Conservation (phyloP, 352 stramenopile genomes). For the Phytopythium sindhum region DNA sequence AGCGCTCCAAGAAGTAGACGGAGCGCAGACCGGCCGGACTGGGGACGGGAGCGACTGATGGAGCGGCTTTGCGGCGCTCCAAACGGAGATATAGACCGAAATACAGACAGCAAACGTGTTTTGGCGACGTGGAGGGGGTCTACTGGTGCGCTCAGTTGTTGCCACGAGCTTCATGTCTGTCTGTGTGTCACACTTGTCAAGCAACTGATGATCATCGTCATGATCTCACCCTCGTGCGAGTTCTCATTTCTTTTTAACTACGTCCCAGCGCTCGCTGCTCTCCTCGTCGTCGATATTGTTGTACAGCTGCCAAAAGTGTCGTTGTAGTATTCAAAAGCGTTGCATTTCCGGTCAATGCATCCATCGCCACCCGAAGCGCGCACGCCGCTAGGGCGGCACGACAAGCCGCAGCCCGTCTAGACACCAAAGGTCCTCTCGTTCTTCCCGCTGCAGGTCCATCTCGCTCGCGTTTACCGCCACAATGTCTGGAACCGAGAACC, state of each 20-base stretch:
- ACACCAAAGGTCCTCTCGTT: constrained; percentile 57
- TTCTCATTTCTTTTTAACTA: not conserved
- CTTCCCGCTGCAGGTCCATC: constrained; percentile 28
- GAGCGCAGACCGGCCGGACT: too few species aligned
- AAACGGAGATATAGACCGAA: not conserved
- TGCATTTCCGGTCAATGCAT: not conserved
- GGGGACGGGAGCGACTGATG: too few species aligned
- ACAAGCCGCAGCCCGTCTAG: constrained; percentile 51
- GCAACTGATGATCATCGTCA: too few species aligned
- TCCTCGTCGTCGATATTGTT: not conserved
- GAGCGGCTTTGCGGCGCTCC: not conserved
- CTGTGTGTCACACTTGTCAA: too few species aligned
- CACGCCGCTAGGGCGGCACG: constrained; percentile 5
- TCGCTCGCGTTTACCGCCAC: constrained; percentile 42
- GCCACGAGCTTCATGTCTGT: not conserved
- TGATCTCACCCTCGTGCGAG: not conserved
- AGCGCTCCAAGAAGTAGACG: constrained; percentile 81
- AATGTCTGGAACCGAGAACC: constrained; percentile 77
- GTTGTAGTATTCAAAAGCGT: not conserved
- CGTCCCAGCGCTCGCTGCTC: not conserved
- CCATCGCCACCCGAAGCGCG: not conserved
- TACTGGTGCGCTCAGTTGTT: not conserved
- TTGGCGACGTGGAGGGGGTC: not conserved
- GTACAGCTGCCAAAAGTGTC: constrained; percentile 1
- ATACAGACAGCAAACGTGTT: not conserved